Conservation (phyloP, 495 filamentous ascomycete species). For the Sordaria brevicollis region DNA sequence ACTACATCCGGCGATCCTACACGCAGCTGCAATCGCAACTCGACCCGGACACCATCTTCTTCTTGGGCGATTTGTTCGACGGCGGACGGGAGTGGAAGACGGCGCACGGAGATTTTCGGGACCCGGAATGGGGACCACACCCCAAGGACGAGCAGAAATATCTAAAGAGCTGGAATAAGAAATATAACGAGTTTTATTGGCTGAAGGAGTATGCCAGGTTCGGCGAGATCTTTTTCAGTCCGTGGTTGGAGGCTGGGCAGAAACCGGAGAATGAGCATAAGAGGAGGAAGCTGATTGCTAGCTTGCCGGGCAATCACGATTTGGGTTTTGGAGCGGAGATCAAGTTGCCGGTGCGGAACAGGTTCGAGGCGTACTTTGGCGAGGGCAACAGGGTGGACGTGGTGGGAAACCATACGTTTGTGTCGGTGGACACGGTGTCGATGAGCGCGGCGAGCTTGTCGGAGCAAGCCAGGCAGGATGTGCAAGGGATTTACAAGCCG, state of each 20-base stretch:
- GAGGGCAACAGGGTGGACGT: conserved; percentile 79
- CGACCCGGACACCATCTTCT: conserved; percentile 72
- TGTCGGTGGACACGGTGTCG: conserved; percentile 81
- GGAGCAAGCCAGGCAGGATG: conserved; percentile 34
- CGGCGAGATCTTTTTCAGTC: conserved; percentile 61
- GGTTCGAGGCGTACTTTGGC: conserved; percentile 86
- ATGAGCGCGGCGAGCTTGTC: conserved; percentile 54
- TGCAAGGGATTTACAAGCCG: conserved; percentile 58
- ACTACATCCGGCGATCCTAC: conserved; percentile 77
- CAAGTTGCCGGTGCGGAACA: conserved; percentile 61
- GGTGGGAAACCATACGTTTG: conserved; percentile 90
- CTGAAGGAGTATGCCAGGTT: conserved; percentile 73
- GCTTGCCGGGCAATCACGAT: conserved; percentile 92
- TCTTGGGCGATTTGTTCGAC: conserved; percentile 93
- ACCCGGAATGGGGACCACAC: conserved; percentile 46
- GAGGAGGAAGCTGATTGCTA: conserved; percentile 60
- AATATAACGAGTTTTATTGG: conserved; percentile 72
- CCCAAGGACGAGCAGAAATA: conserved; percentile 36
- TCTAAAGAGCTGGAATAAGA: conserved; percentile 57
- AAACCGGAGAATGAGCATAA: conserved; percentile 28
- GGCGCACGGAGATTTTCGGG: conserved; percentile 42
- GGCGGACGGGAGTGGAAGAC: conserved; percentile 94
- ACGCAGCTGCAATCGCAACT: conserved; percentile 56
- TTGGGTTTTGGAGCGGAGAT: conserved; percentile 86
- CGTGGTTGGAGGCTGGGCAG: conserved; percentile 39